These are phyloP conservation scores for Ascobolus immersus DNA, from an alignment of 495 filamentous ascomycete genomes.

Conservation along the genomic window DNA sequence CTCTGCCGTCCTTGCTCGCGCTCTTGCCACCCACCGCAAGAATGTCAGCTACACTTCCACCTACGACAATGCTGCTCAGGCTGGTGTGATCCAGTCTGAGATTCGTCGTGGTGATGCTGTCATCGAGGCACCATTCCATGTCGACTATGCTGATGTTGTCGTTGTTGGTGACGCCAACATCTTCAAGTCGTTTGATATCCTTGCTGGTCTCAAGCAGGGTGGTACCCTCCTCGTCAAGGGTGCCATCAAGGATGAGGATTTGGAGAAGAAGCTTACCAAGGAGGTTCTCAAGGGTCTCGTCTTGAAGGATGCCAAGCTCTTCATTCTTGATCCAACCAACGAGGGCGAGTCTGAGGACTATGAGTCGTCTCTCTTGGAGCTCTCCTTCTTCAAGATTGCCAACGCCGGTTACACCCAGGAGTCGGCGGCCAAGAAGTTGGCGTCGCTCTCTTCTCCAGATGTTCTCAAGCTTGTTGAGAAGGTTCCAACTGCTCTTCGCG, in stretches of 20 bases:
- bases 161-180: conserved; percentile 58
- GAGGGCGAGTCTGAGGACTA: conserved; percentile 28
- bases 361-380: conserved; percentile 25
- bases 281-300: conserved; percentile 39
- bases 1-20: conserved; percentile 37
- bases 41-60: conserved; percentile 52
- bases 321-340: conserved; percentile 40
- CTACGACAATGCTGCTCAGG: conserved; percentile 69
- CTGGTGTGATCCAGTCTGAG: conserved; percentile 62
- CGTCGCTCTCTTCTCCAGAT: too few species aligned
- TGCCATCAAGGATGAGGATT: conserved; percentile 57
- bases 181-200: conserved; percentile 44
- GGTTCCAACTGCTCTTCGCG: conserved; percentile 40
- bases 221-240: conserved; percentile 52
- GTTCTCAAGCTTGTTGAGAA: conserved; percentile 39
- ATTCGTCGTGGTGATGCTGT: conserved; percentile 58
- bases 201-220: conserved; percentile 41
- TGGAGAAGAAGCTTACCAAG: conserved; percentile 64
- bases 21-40: conserved; percentile 48
- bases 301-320: conserved; percentile 39
- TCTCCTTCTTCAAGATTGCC: conserved; percentile 57
- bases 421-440: too few species aligned
- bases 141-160: conserved; percentile 51
- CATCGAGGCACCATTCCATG: conserved; percentile 57
- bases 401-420: conserved; percentile 19